Conservation (phyloP, 257 asterid species). For the Schizonepeta tenuifolia region DNA sequence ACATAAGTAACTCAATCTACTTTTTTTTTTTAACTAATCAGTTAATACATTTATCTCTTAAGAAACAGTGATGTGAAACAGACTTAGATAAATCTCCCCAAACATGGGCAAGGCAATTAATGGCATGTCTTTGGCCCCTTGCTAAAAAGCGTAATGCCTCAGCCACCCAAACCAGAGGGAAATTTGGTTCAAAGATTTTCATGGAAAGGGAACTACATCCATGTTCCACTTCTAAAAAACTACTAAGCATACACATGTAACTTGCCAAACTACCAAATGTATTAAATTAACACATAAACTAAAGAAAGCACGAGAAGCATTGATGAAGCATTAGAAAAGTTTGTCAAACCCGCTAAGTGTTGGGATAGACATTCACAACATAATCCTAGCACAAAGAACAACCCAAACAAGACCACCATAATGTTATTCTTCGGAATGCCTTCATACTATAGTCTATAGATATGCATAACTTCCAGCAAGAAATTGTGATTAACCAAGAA, state of each 20-base stretch:
- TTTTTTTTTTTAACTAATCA: conserved; percentile 2
- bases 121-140: neutral
- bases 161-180: conserved; percentile 2
- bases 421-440: neutral
- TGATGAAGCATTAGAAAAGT: neutral
- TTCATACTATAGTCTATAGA: neutral
- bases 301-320: neutral
- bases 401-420: neutral
- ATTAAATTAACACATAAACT: no score
- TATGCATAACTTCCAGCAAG: neutral
- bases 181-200: neutral
- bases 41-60: neutral
- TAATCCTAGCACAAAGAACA: neutral
- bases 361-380: neutral
- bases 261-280: neutral
- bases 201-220: neutral
- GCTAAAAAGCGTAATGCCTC: neutral
- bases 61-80: neutral
- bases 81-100: neutral
- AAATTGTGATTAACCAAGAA: conserved; percentile 2
- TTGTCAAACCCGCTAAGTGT: neutral
- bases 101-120: neutral
- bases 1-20: conserved; percentile 1
- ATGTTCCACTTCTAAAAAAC: neutral
- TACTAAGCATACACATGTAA: neutral